phyloP scores from a whole-genome alignment of 1,284 basidiomycete species.

The Apiotrichum domesticum region DNA sequence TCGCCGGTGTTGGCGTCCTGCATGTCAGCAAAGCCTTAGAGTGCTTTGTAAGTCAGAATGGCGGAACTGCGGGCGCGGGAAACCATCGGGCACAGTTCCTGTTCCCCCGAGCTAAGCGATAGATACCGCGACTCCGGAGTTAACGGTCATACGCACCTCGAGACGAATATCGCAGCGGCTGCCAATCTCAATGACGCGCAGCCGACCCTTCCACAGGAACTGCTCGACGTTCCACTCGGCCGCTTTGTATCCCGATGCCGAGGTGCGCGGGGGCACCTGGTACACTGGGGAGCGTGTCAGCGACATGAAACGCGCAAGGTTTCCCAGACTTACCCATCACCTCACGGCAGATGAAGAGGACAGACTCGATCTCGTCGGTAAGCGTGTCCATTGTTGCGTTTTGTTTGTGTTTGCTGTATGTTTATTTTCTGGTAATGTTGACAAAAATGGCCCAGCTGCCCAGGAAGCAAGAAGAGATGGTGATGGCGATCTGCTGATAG shows the following conservation, averaged over 20 bases:
- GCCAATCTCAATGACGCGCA: constrained; percentile 44
- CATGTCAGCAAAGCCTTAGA: background rate
- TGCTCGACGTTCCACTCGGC: constrained; percentile 46
- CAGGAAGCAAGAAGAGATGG: no score
- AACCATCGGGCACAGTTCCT: no score
- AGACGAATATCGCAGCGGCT: constrained; percentile 41
- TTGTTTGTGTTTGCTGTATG: no score
- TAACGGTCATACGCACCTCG: constrained; percentile 33
- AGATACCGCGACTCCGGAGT: background rate
- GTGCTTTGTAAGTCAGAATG: no score
- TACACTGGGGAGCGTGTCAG: constrained; percentile 35
- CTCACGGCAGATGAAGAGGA: constrained; percentile 45
- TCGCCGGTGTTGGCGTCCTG: constrained; percentile 44
- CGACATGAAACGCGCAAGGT: no score
- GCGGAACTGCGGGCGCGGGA: background rate
- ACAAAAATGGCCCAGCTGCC: no score
- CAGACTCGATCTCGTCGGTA: constrained; percentile 45
- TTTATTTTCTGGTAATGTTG: no score
- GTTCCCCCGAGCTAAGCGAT: background rate
- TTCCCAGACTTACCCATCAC: constrained; percentile 42
- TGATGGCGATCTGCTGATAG: no score
- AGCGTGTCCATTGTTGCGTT: constrained; percentile 26
- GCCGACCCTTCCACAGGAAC: constrained; percentile 47
- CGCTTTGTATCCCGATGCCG: constrained; percentile 45
- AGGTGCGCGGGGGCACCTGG: constrained; percentile 46